These are phyloP conservation scores for Suaeda aralocaspica DNA, from an alignment of 148 eudicot genomes.

Conservation along the genomic window DNA sequence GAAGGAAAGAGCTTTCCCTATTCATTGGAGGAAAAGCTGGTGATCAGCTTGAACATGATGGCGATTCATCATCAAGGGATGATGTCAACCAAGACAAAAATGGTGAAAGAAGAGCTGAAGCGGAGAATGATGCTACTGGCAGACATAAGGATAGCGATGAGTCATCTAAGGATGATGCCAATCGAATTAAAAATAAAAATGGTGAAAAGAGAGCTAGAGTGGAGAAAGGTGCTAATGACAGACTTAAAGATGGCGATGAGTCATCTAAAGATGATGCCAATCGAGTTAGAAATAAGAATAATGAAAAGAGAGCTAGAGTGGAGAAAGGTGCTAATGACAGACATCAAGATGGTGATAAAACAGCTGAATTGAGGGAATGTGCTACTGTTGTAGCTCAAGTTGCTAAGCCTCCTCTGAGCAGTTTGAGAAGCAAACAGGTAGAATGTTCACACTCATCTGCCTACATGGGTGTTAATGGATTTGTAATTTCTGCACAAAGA, in stretches of 20 bases:
- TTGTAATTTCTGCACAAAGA: not conserved
- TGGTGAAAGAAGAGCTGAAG: constrained; percentile 21
- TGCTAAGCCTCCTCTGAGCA: constrained; percentile 9
- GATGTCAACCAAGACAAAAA: constrained; percentile 24
- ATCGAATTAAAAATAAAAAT: constrained; percentile 20
- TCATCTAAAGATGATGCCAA: constrained; percentile 18
- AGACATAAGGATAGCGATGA: constrained; percentile 18
- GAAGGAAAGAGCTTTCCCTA: constrained; percentile 46
- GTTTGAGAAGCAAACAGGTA: constrained; percentile 10
- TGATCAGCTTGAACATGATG: constrained; percentile 16
- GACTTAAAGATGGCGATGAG: constrained; percentile 18
- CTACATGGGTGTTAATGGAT: constrained; percentile 5
- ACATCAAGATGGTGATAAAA: constrained; percentile 18
- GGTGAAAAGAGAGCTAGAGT: constrained; percentile 19
- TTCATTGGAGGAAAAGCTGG: constrained; percentile 39
- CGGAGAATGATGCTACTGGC: constrained; percentile 18
- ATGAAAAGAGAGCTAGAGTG: constrained; percentile 19
- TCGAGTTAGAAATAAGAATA: constrained; percentile 18
- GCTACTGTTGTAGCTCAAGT: constrained; percentile 15
- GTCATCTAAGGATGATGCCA: constrained; percentile 18
- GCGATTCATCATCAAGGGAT: constrained; percentile 12
- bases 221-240: constrained; percentile 21
- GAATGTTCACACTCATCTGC: not conserved
- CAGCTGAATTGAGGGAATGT: constrained; percentile 20
- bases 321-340: constrained; percentile 21